These are phyloP conservation scores for Penicillium dipodomyicola DNA, from an alignment of 495 filamentous ascomycete species.

Conservation along the genomic window DNA sequence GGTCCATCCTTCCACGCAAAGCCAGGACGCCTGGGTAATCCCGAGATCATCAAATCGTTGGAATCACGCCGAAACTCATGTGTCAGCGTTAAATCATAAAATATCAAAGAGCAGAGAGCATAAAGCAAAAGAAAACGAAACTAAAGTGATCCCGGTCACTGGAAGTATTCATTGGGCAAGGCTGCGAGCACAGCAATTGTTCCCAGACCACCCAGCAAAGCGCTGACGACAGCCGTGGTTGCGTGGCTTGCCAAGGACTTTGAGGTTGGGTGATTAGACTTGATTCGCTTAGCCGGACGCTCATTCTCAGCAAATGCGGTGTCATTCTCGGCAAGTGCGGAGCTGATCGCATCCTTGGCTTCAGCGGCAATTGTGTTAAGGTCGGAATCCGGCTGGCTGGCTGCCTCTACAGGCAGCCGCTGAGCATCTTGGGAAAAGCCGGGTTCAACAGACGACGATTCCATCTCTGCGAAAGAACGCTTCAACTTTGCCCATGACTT, in stretches of 20 bases:
- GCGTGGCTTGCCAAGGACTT: slow-evolving; percentile 39
- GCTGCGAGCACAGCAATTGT: slow-evolving; percentile 49
- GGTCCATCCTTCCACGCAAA: slow-evolving; percentile 2
- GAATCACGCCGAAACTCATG: slow-evolving; percentile 3
- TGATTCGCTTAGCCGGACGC: slow-evolving; percentile 35
- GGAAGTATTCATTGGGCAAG: slow-evolving; percentile 44
- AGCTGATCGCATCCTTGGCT: slow-evolving; percentile 18
- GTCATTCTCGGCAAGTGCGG: slow-evolving; percentile 18
- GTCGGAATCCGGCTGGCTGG: slow-evolving; percentile 29
- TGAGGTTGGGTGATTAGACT: slow-evolving; percentile 18
- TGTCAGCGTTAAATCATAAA: slow-evolving; percentile 5
- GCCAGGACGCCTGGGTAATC: slow-evolving; percentile 6
- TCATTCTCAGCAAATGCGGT: slow-evolving; percentile 12
- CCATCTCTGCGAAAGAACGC: slow-evolving; percentile 38
- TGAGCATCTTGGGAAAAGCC: slow-evolving; percentile 13
- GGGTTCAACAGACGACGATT: slow-evolving; percentile 9
- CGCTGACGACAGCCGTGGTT: slow-evolving; percentile 44
- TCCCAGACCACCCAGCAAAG: slow-evolving; percentile 48
- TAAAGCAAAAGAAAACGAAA: background rate
- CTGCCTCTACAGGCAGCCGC: slow-evolving; percentile 6
- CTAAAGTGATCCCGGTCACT: slow-evolving; percentile 10
- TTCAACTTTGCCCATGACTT: slow-evolving; percentile 20
- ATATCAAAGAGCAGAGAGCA: background rate
- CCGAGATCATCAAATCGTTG: slow-evolving; percentile 1
- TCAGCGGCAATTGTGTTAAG: slow-evolving; percentile 20